Evolutionary conservation across 116 monocot species (phyloP), one percentile per base, ranked within the genome.

Genomic region (Phalaenopsis hybrid): DNA sequence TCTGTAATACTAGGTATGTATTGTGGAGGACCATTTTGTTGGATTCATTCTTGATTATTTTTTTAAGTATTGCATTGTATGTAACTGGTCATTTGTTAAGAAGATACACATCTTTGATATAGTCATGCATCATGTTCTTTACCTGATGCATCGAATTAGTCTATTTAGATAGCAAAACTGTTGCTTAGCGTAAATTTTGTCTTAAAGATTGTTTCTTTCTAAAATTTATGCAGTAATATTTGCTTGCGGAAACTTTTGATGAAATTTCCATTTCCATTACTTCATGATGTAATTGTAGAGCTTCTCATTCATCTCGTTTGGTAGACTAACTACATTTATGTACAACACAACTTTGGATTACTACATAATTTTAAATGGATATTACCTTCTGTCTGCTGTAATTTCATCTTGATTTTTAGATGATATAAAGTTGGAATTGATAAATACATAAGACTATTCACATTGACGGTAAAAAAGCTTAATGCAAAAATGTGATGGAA

Each of bases 1-100:
- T 79, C 91, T 88, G 89, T 94, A 28, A 92, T 94, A 57, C 85
- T 98, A 88, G 97, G 97, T 98, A 86, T 44, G 45, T 25, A 57
- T 48, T 78, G 13, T 76, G 17, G 5, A 59, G 55, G 28, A 45
- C 25, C 17, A n/a, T 50, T n/a, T 79, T 12, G 78, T 65, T 80
- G 13, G 25, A 77, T 51, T 51, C 52, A 3, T 50, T 77, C 11
- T 23, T 52, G 31, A 50, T 77, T 13, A 50, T 77, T 77, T 50
- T 50, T 51, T 50, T 51, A 17, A 28, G 31, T 8, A 31, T 72
- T 72, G 72, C 72, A 41, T 72, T 72, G 31, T 34, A 72, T 41
- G 37, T 15, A 37, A 72, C 17, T 3, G 4, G 1, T 72, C 3
- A 15, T 72, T 34, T 70, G 4, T 34, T 70, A 3, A 34, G 70